Conservation (phyloP, 2,329 filamentous ascomycete species). For the Neofusicoccum sp. region DNA sequence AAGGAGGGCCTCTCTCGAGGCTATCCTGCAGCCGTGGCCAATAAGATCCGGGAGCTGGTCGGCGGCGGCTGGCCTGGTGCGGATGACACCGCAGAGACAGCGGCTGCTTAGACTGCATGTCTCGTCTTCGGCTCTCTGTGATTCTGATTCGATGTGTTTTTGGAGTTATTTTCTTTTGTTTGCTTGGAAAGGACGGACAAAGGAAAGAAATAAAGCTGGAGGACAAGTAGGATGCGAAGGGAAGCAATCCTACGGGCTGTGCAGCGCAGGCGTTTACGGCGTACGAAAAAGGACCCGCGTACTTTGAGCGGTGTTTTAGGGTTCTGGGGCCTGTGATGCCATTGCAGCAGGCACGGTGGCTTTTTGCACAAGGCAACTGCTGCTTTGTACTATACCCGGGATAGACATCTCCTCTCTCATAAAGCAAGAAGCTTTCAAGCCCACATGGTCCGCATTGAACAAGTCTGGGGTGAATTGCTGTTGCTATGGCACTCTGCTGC, state of each 20-base stretch:
- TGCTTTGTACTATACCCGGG: constrained; percentile 14
- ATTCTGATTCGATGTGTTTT: not conserved
- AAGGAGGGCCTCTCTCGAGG: constrained; percentile 87
- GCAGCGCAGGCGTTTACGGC: constrained; percentile 3
- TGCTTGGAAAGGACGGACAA: not conserved
- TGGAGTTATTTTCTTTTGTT: not conserved
- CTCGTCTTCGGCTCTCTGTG: not conserved
- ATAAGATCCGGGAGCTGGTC: constrained; percentile 90
- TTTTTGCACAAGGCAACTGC: constrained; percentile 6
- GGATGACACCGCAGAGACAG: not conserved
- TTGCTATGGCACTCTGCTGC: too few species aligned
- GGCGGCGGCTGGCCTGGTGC: constrained; percentile 33
- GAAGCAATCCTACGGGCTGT: not conserved
- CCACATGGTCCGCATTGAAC: not conserved
- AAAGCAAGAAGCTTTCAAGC: not conserved
- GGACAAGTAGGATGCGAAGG: not conserved
- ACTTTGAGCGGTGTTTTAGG: too few species aligned
- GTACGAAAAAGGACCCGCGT: not conserved
- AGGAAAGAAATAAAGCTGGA: not conserved
- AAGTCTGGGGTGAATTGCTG: too few species aligned
- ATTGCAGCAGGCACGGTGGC: not conserved
- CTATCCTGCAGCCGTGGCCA: constrained; percentile 87
- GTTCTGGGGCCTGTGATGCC: not conserved
- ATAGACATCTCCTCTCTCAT: constrained; percentile 15
- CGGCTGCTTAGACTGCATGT: not conserved